Evolutionary conservation across 441 rosid species (phyloP), one percentile per base, ranked within the genome.

Genomic region (Aquilaria agallochum): DNA sequence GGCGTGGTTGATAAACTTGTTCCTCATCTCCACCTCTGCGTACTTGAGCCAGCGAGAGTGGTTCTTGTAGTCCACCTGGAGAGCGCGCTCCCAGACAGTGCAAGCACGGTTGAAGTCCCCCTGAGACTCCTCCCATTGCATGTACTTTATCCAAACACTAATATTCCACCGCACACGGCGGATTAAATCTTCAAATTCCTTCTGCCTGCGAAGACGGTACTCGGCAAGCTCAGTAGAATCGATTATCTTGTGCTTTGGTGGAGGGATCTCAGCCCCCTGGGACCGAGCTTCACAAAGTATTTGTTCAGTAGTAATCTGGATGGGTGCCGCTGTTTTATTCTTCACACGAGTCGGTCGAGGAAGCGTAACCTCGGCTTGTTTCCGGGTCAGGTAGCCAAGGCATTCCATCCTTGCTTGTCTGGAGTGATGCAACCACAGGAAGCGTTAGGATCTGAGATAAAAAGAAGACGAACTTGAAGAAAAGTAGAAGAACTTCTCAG

Each of bases 91-190:
- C 95, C 90, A 87, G 1, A 90, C 95, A 36, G 85, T 90, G 56
- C 95, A 56, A 0, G 97, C 97, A 50, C 95, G 81, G 31, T 75
- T 72, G 73, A 85, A 90, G 27, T 88, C 95, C 64, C 86, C 84
- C 78, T 86, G 95, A 0, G 93, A 86, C 71, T 90, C 95, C 66
- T 90, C 95, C 97, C 95, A 90, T 56, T 76, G 82, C 0, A 92
- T 95, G 10, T 90, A 90, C 68, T 84, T 88, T 9, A 86, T 72
- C 95, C 92, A 90, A 0, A 79, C 90, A 9, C 83, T 68, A 27
- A 76, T 70, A 33, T 84, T 86, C 89, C 89, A 82, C 51, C 89
- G 56, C 3, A 83, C 90, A 6, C 97, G 79, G 9, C 92, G 78
- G 55, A 88, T 85, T 42, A 78, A 64, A 62, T 88, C 91, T 57